Base-by-base conservation (phyloP, 108 stramenopile genomes). In the Pseudonitzschia multiseries region DNA sequence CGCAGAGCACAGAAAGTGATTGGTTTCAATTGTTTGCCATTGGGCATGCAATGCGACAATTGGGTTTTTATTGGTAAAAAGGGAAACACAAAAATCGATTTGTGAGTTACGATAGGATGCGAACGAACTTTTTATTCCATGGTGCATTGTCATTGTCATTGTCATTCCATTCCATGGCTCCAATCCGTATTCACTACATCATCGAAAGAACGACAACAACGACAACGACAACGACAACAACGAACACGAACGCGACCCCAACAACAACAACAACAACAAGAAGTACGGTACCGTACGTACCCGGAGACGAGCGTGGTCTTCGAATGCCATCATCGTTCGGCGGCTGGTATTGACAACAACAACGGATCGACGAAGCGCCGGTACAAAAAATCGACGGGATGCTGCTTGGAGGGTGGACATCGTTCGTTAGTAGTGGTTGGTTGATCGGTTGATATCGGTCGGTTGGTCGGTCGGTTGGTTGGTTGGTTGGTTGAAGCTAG, bases 361-460 rank as follows among this genome's bases (percentile, higher is more conserved):
- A 12, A 5, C 10, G 26, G 8, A 13, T 28, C 57, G 57, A 17
- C 29, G 57, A 59, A 22, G 26, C 0, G 31, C 21, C 17, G 57
- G 57, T 8, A 59, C 24, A 14, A 59, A 59, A 24, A 59, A 21
- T n/a, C 57, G 57, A 59, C 29, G 31, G 0, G 57, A 59, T 59
- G 57, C 57, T 59, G 14, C 21, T 59, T 59, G 57, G 27, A 59
- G 26, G 57, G 57, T 59, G 15, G 57, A 59, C 57, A 59, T 59
- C 22, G 21, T 59, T 31, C 14, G 21, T 4, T 59, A 21, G 26
- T 59, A 24, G 14, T 59, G 57, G 21, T 27, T 6, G 57, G 50
- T 51, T 21, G 13, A 44, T 44, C 9, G 17, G 3, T n/a, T 51
- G 50, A 51, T 8, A 17, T 51, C n/a, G 4, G 3, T 51, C 2